phyloP scores from a whole-genome alignment of 768 basidiomycete genomes.

The Clitopilus hobsonii region DNA sequence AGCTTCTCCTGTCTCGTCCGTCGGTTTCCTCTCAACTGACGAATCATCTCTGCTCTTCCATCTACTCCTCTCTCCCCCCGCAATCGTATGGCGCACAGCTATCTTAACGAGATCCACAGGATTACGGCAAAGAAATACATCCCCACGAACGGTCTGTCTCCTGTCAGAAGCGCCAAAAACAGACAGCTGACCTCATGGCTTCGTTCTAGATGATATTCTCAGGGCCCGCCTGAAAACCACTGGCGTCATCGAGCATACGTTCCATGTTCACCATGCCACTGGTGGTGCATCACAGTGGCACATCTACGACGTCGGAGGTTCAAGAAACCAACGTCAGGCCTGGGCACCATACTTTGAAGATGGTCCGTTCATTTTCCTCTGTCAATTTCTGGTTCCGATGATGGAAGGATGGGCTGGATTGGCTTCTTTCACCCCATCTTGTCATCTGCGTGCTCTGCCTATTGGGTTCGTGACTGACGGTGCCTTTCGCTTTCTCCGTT shows the following conservation, averaged over 20 bases:
- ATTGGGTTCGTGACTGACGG: constrained; percentile 3
- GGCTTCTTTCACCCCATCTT: not conserved
- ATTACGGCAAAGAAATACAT: constrained; percentile 81
- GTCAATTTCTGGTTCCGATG: not conserved
- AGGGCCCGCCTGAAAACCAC: constrained; percentile 80
- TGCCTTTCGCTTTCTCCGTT: not conserved
- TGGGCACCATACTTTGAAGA: constrained; percentile 91
- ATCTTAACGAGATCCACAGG: constrained; percentile 74
- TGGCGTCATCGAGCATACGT: constrained; percentile 76
- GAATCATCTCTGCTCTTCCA: not conserved
- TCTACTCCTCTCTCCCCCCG: not conserved
- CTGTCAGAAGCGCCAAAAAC: constrained; percentile 11
- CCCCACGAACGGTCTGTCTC: constrained; percentile 60
- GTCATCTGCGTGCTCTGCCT: not conserved
- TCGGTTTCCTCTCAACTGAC: constrained; percentile 7
- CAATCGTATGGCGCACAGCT: constrained; percentile 39
- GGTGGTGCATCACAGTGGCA: constrained; percentile 68
- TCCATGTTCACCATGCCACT: constrained; percentile 55
- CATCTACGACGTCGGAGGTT: constrained; percentile 83
- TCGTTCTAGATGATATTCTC: constrained; percentile 61
- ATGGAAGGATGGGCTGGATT: too few relatives aligned
- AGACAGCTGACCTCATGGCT: constrained; percentile 10
- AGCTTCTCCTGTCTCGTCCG: constrained; percentile 24
- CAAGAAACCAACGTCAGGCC: constrained; percentile 75
- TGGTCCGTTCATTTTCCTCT: constrained; percentile 39